These are phyloP conservation scores for Emydomyces testavorans DNA, from an alignment of 2,329 filamentous ascomycete species.

Conservation along the genomic window DNA sequence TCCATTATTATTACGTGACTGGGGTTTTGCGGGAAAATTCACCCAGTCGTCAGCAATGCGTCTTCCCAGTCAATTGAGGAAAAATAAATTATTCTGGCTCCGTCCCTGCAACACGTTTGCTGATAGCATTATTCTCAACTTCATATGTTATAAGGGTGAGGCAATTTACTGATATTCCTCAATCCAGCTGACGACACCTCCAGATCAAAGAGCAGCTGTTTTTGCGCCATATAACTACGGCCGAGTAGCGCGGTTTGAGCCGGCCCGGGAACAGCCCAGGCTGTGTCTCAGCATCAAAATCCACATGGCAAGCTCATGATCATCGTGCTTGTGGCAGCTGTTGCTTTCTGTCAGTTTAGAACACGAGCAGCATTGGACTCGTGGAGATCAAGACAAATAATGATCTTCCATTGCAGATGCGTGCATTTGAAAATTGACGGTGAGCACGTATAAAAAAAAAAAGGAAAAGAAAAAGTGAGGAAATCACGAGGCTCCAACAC, in stretches of 20 bases:
- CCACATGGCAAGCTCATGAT: slow-evolving; percentile 2
- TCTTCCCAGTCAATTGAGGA: background rate
- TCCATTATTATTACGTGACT: background rate
- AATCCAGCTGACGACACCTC: no score
- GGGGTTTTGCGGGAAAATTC: background rate
- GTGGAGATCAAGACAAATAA: no score
- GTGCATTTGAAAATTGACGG: no score
- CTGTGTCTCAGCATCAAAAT: background rate
- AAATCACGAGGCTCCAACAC: no score
- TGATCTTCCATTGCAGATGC: no score
- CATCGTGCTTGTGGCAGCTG: background rate
- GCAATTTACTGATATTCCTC: no score
- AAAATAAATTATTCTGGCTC: background rate
- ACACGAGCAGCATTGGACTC: background rate
- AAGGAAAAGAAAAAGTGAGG: background rate
- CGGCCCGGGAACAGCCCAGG: slow-evolving; percentile 4
- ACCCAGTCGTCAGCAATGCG: background rate
- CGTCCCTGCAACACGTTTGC: background rate
- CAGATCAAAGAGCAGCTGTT: background rate
- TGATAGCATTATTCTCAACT: no score
- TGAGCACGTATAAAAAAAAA: no score
- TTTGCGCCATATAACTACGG: no score
- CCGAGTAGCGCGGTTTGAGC: no score
- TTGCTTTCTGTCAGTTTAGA: background rate
- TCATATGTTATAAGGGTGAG: background rate